Evolutionary conservation across 2,329 filamentous ascomycete genomes (phyloP).

Genomic region (Ceratocystis eucalypticola): DNA sequence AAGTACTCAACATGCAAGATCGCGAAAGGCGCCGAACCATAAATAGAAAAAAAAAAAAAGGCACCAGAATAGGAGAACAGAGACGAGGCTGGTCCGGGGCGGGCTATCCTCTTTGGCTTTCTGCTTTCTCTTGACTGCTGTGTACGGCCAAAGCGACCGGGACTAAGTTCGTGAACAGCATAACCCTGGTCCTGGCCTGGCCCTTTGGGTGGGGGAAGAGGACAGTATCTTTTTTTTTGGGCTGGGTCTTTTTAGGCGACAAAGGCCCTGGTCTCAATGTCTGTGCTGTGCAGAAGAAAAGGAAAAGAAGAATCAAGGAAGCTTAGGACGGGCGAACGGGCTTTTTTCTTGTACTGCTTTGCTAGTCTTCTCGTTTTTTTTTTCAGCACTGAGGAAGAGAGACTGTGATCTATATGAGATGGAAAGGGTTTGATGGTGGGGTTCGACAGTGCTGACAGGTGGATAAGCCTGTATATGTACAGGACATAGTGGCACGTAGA

Average conservation of each 20-base stretch:
- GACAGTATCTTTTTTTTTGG: background rate
- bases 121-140: background rate
- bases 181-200: background rate
- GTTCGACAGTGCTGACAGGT: background rate
- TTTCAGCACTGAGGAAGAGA: background rate
- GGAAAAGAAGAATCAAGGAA: conserved; percentile 5
- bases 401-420: background rate
- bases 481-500: background rate
- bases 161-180: background rate
- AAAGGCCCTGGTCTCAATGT: background rate
- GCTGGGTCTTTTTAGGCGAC: background rate
- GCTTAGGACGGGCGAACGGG: background rate
- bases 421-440: background rate
- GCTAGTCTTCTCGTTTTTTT: background rate
- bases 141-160: background rate
- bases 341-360: background rate
- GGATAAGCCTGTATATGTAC: background rate
- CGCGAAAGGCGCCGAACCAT: background rate
- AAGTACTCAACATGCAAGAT: background rate
- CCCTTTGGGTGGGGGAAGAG: background rate
- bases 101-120: background rate
- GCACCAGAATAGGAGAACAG: background rate
- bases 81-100: background rate
- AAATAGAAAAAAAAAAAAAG: background rate
- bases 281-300: conserved; percentile 10